Conservation (phyloP, 768 basidiomycete genomes). For the Boletus pseudo-olivaceus region DNA sequence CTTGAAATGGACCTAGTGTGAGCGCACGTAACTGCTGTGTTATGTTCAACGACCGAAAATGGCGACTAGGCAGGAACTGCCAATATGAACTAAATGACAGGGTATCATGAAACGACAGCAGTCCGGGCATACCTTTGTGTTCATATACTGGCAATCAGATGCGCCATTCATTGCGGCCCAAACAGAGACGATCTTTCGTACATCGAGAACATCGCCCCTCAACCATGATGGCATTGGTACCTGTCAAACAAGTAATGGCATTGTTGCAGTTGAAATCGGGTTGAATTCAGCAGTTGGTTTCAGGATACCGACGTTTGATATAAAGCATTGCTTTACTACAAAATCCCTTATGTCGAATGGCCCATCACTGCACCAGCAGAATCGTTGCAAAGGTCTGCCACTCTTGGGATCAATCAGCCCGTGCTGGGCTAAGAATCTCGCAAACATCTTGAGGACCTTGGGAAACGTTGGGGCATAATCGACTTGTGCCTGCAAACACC, state of each 20-base stretch:
- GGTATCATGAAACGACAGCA: neutral
- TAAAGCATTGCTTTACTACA: slow-evolving; percentile 86
- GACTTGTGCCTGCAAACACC: slow-evolving; percentile 63
- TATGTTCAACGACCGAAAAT: slow-evolving; percentile 53
- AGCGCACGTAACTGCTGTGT: slow-evolving; percentile 72
- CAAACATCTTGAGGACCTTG: slow-evolving; percentile 59
- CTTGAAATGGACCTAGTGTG: slow-evolving; percentile 70
- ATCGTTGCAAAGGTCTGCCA: slow-evolving; percentile 55
- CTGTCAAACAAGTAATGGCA: slow-evolving; percentile 32
- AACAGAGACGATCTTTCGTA: slow-evolving; percentile 55
- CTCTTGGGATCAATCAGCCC: slow-evolving; percentile 61
- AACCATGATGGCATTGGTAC: slow-evolving; percentile 72
- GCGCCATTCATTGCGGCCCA: slow-evolving; percentile 31
- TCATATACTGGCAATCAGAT: slow-evolving; percentile 8
- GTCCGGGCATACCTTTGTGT: slow-evolving; percentile 13
- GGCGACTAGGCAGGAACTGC: slow-evolving; percentile 17
- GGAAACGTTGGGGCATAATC: slow-evolving; percentile 75
- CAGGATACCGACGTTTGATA: slow-evolving; percentile 58
- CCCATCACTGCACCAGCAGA: slow-evolving; percentile 83
- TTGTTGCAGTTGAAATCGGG: slow-evolving; percentile 8
- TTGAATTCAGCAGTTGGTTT: slow-evolving; percentile 1
- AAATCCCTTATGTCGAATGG: slow-evolving; percentile 84
- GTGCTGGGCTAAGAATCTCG: slow-evolving; percentile 65
- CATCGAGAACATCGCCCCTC: slow-evolving; percentile 69
- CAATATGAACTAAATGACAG: neutral